A percentile compares a stretch with the other conserved stretches of the same genome.
Evolutionary conservation across 2,329 filamentous ascomycete genomes (phyloP).

Genomic region (Ophiostoma fasciatum): DNA sequence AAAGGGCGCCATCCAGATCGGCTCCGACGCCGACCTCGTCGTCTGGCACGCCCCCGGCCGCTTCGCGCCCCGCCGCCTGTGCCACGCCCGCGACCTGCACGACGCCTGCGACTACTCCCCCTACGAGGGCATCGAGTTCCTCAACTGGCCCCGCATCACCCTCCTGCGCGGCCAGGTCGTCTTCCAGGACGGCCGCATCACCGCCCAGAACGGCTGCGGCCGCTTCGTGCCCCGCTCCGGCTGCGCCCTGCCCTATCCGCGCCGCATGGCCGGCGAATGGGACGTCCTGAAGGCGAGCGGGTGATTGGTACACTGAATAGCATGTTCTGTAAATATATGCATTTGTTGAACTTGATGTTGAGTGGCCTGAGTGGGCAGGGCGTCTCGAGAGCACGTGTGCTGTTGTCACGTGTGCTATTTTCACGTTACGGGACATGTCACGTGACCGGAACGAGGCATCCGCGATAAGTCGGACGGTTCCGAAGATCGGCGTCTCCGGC

Average conservation of each 20-base stretch:
- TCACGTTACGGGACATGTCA: too few relatives aligned
- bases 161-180: slow-evolving; percentile 41
- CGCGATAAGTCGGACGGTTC: too few relatives aligned
- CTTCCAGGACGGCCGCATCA: slow-evolving; percentile 34
- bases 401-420: too few relatives aligned
- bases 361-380: too few relatives aligned
- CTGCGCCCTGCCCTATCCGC: slow-evolving; percentile 6
- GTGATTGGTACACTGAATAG: too few relatives aligned
- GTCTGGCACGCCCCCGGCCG: slow-evolving; percentile 37
- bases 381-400: too few relatives aligned
- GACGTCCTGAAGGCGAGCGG: slow-evolving; percentile 4
- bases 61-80: slow-evolving; percentile 16
- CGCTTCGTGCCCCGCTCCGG: slow-evolving; percentile 28
- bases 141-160: slow-evolving; percentile 46
- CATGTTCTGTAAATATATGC: too few relatives aligned
- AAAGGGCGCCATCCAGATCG: slow-evolving; percentile 35
- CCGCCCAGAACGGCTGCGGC: slow-evolving; percentile 32
- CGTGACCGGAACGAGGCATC: too few relatives aligned
- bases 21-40: slow-evolving; percentile 39
- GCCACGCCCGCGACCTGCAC: slow-evolving; percentile 37
- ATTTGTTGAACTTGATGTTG: too few relatives aligned
- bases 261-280: slow-evolving; percentile 3
- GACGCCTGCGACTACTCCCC: slow-evolving; percentile 49
- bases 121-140: slow-evolving; percentile 38
- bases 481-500: too few relatives aligned